These are phyloP conservation scores for Xylaria arbuscula DNA, from an alignment of 2,329 filamentous ascomycete species.

Conservation along the genomic window DNA sequence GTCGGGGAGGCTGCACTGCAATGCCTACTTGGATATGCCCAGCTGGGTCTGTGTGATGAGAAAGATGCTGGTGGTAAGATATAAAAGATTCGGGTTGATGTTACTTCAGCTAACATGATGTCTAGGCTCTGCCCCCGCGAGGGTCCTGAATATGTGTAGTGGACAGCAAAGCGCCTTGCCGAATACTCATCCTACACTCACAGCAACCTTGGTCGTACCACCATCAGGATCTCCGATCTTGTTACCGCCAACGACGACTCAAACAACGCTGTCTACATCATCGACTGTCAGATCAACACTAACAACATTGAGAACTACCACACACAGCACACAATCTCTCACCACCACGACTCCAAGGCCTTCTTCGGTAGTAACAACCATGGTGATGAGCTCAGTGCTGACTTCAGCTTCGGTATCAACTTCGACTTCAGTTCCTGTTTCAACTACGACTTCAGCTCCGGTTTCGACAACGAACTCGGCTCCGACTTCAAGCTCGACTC, in stretches of 20 bases:
- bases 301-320: slow-evolving; percentile 33
- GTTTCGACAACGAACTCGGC: neutral
- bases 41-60: slow-evolving; percentile 63
- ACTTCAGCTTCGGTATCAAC: slow-evolving; percentile 11
- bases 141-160: slow-evolving; percentile 69
- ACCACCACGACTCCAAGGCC: slow-evolving; percentile 20
- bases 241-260: slow-evolving; percentile 36
- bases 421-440: neutral
- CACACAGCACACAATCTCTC: slow-evolving; percentile 11
- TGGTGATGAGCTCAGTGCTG: slow-evolving; percentile 25
- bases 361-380: slow-evolving; percentile 16
- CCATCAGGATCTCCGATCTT: slow-evolving; percentile 38
- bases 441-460: slow-evolving; percentile 4
- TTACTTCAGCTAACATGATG: slow-evolving; percentile 39
- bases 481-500: slow-evolving; percentile 25
- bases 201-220: slow-evolving; percentile 63
- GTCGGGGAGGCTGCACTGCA: slow-evolving; percentile 77
- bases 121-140: slow-evolving; percentile 37
- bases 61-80: slow-evolving; percentile 55
- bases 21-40: slow-evolving; percentile 69
- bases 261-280: slow-evolving; percentile 18
- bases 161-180: slow-evolving; percentile 60
- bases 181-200: slow-evolving; percentile 69
- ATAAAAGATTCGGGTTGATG: slow-evolving; percentile 7
- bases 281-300: slow-evolving; percentile 16